These are phyloP conservation scores for Pycnococcus provasolii DNA, from an alignment of 139 green algal species.

Conservation along the genomic window DNA sequence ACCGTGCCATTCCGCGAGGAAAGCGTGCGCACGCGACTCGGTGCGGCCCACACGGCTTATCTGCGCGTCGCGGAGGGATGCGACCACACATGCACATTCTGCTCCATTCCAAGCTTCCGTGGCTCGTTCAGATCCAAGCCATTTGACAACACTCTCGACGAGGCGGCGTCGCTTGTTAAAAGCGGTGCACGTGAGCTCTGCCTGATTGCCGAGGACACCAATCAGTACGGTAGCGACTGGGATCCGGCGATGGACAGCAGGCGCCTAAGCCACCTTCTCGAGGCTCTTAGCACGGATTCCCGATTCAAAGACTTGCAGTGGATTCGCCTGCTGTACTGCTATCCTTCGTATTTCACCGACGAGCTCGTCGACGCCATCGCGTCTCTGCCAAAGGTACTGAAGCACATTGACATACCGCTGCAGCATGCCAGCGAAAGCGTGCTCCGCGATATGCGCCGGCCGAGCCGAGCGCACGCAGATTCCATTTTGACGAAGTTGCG, in stretches of 20 bases:
- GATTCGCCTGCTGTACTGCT: constrained; percentile 80
- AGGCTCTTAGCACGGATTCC: constrained; percentile 43
- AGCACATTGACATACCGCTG: constrained; percentile 91
- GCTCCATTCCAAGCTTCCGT: constrained; percentile 73
- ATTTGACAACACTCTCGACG: constrained; percentile 52
- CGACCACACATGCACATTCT: constrained; percentile 85
- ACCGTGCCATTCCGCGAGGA: constrained; percentile 72
- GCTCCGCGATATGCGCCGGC: constrained; percentile 76
- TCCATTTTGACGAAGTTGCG: constrained; percentile 63
- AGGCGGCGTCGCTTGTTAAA: constrained; percentile 43
- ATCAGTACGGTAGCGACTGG: constrained; percentile 71
- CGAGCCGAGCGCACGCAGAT: constrained; percentile 50
- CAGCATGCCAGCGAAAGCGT: constrained; percentile 79
- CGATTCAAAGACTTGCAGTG: constrained; percentile 55
- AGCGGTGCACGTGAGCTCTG: constrained; percentile 67
- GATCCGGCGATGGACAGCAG: constrained; percentile 27
- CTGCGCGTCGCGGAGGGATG: constrained; percentile 81
- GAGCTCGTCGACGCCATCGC: constrained; percentile 78
- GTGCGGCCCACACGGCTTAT: constrained; percentile 69
- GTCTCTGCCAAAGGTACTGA: constrained; percentile 56
- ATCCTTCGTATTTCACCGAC: constrained; percentile 65
- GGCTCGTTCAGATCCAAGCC: constrained; percentile 80
- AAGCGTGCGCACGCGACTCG: constrained; percentile 57
- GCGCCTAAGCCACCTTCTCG: constrained; percentile 60
- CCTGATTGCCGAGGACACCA: constrained; percentile 76